Conservation (phyloP, 2,329 filamentous ascomycete genomes). For the Epicoccum nigrum region DNA sequence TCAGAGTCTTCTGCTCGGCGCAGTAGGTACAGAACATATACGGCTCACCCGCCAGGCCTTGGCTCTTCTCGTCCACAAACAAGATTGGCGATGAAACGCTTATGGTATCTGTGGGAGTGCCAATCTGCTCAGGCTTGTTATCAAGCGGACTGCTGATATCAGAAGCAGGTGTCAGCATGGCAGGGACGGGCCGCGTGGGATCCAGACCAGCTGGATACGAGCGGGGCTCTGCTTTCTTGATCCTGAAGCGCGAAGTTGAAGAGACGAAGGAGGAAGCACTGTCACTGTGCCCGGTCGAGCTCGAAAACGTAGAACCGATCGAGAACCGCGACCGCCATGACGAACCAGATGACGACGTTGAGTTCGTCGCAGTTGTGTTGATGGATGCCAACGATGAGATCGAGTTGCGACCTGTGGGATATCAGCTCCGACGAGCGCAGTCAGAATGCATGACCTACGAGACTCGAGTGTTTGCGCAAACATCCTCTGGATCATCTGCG, state of each 20-base stretch:
- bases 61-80: constrained; percentile 29
- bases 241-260: constrained; percentile 37
- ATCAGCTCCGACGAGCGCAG: constrained; percentile 24
- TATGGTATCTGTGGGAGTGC: constrained; percentile 42
- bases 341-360: constrained; percentile 39
- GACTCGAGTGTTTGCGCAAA: constrained; percentile 46
- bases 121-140: constrained; percentile 34
- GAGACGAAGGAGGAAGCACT: constrained; percentile 39
- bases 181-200: constrained; percentile 40
- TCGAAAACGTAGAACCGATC: constrained; percentile 42
- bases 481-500: constrained; percentile 46
- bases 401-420: constrained; percentile 40
- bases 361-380: constrained; percentile 36
- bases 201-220: constrained; percentile 44
- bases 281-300: constrained; percentile 37
- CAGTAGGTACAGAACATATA: constrained; percentile 50
- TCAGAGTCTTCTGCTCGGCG: constrained; percentile 42
- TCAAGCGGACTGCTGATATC: constrained; percentile 42
- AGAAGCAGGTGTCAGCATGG: constrained; percentile 38
- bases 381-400: constrained; percentile 43
- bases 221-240: constrained; percentile 40
- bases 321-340: constrained; percentile 45
- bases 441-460: constrained; percentile 30
- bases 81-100: constrained; percentile 36
- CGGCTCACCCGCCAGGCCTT: constrained; percentile 37